Evolutionary conservation across 306 rosid species (phyloP).

Genomic region (Macrotyloma uniflorum): DNA sequence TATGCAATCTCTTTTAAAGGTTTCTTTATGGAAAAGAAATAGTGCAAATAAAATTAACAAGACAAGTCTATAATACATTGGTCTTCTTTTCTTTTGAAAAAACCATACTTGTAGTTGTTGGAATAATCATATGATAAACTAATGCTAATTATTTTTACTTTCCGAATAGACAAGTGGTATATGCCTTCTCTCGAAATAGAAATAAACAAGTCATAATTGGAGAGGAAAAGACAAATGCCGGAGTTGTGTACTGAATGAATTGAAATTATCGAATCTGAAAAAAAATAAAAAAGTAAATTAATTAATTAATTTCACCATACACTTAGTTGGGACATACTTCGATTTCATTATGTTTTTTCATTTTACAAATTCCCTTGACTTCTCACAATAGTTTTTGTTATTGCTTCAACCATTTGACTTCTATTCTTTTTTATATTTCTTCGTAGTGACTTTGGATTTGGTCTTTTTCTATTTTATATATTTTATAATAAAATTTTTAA

Average conservation of each 20-base stretch:
- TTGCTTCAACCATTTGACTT: too few species aligned
- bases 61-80: background rate
- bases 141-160: conserved; percentile 1
- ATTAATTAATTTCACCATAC: too few species aligned
- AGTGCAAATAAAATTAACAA: background rate
- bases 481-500: too few species aligned
- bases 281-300: too few species aligned
- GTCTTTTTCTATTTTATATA: too few species aligned
- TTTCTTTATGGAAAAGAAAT: background rate
- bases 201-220: background rate
- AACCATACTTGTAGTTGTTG: background rate
- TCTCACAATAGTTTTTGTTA: too few species aligned
- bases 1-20: background rate
- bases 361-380: too few species aligned
- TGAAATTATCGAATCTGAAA: background rate
- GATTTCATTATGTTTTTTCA: too few species aligned
- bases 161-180: conserved; percentile 2
- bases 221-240: background rate
- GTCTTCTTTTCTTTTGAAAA: too few species aligned
- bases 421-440: too few species aligned
- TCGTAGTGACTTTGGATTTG: too few species aligned
- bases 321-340: too few species aligned
- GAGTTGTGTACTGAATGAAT: background rate
- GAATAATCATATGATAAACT: conserved; percentile 9
- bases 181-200: background rate